These are phyloP conservation scores for Stemphylium lycopersici DNA, from an alignment of 2,329 filamentous ascomycete species.

Conservation along the genomic window DNA sequence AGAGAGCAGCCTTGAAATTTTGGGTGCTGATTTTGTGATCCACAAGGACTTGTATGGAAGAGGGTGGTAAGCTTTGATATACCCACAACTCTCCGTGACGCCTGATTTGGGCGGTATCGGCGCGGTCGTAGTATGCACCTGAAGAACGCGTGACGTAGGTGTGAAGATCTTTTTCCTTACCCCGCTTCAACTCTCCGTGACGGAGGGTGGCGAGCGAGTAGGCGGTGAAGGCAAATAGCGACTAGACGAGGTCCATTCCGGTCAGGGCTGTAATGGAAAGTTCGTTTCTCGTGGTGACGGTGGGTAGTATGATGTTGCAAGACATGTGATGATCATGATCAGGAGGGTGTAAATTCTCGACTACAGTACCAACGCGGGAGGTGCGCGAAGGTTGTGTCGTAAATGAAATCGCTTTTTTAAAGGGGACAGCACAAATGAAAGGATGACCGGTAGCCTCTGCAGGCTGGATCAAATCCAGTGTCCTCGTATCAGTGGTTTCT, in stretches of 20 bases:
- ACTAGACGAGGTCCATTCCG: not conserved
- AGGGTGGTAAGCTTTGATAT: not conserved
- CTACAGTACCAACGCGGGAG: no score
- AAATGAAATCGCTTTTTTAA: not conserved
- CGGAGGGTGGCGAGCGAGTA: not conserved
- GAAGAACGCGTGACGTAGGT: constrained; percentile 5
- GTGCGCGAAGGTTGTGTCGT: not conserved
- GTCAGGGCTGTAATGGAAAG: no score
- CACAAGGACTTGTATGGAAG: not conserved
- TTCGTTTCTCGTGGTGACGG: not conserved
- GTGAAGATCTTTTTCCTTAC: not conserved
- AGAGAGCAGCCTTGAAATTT: constrained; percentile 8
- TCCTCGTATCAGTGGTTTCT: no score
- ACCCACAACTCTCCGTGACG: constrained; percentile 1
- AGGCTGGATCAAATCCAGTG: no score
- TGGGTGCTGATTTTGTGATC: not conserved
- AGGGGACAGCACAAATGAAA: no score
- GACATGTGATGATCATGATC: not conserved
- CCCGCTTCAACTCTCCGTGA: not conserved
- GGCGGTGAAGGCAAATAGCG: not conserved
- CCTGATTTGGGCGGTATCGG: constrained; percentile 3
- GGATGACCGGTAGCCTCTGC: no score
- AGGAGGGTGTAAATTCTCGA: no score
- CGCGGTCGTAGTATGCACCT: no score
- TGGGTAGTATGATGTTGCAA: not conserved